A percentile compares a stretch with the other conserved stretches of the same genome.
phyloP scores from a whole-genome alignment of 1,139 yeast species.

The Candida tetrigidarum region DNA sequence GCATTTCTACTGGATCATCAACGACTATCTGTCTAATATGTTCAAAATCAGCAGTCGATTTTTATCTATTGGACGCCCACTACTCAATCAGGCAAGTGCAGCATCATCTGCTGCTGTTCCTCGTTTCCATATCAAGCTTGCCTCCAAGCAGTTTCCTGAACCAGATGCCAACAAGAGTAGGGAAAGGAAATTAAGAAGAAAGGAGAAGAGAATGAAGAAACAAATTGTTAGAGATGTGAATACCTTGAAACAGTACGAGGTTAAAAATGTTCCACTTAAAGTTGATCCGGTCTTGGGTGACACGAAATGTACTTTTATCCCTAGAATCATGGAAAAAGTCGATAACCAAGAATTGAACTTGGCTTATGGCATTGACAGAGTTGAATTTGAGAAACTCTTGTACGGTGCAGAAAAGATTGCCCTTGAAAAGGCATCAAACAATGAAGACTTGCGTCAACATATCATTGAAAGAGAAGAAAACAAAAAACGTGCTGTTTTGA shows the following conservation, averaged over 20 bases:
- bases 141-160: conserved; percentile 37
- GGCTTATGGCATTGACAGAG: conserved; percentile 60
- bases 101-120: conserved; percentile 5
- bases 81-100: conserved; percentile 12
- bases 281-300: conserved; percentile 84
- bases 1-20: no score
- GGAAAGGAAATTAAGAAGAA: conserved; percentile 41
- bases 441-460: conserved; percentile 49
- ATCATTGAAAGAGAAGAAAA: conserved; percentile 51
- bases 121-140: conserved; percentile 28
- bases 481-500: conserved; percentile 69
- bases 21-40: no score
- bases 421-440: conserved; percentile 27
- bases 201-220: conserved; percentile 45
- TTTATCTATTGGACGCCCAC: conserved; percentile 23
- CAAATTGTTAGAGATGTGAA: conserved; percentile 51
- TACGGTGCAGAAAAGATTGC: conserved; percentile 70
- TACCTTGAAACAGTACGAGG: conserved; percentile 45
- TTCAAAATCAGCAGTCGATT: conserved; percentile 23
- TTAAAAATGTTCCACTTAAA: conserved; percentile 35
- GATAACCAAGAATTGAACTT: conserved; percentile 59
- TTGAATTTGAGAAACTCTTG: conserved; percentile 74
- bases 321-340: conserved; percentile 66
- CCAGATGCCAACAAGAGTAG: conserved; percentile 34
- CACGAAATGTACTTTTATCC: conserved; percentile 66